Base-by-base conservation (phyloP, 1,284 basidiomycete genomes). In the Laetiporus sulphureus region DNA sequence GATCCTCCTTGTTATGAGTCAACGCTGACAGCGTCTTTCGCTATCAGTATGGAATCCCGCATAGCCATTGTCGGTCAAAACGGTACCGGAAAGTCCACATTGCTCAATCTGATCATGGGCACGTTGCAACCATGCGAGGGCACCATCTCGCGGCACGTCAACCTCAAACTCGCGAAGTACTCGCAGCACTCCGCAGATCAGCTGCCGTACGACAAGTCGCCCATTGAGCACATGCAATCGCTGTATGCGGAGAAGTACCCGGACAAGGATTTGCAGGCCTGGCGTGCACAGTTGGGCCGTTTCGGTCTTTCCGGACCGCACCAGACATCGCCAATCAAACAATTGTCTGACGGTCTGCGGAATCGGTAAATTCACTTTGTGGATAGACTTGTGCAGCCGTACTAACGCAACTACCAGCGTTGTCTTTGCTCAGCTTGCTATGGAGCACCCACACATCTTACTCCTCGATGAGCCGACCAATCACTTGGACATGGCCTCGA, bases 131-230 rank as follows among this genome's bases (percentile, higher is more conserved):
- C 96, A 2, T 69, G 68, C 46, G 79, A 90, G 60, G 95, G 95
- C 38, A 88, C 88, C 19, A 65, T 99, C 52, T 87, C 85, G 38
- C 90, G 91, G 55, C 95, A 99, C 65, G 73, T 86, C 38, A 77
- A 75, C 27, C 75, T 99, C 56, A 99, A 99, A 68, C 81, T 99
- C 47, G 92, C 90, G 50, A 94, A 93, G 65, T 99, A 98, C 76
- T 93, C 89, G 29, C 96, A 99, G 71, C 96, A 99, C 72, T 93
- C 89, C 41, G 94, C 96, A 21, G 96, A 99, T 67, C 96, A 99
- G 65, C 78, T 99, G 24, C 96, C 95, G 16, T 98, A 96, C 68
- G 86, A 95, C 56, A 82, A 83, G 66, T 75, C 80, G 33, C 92
- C 95, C 13, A 86, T 99, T 56, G 95, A 99, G 66, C 92, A 98